Percentiles rank a stretch among this genome's conserved stretches.
Conservation (phyloP, 2,329 filamentous ascomycete species). For the Didymella lethalis region DNA sequence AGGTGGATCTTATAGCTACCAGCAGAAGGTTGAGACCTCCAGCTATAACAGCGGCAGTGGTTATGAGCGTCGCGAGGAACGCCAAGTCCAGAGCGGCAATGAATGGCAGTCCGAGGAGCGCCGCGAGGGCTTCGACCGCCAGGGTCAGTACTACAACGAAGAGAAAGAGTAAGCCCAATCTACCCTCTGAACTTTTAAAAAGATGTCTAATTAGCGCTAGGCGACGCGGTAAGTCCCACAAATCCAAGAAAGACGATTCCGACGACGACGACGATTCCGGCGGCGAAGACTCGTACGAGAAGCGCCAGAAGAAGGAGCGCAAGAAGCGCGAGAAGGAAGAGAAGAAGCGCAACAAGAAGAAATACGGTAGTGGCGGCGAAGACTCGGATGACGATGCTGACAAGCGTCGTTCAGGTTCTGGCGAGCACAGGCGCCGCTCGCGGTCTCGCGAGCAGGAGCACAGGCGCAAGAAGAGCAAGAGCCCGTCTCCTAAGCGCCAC, state of each 20-base stretch:
- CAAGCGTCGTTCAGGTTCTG: constrained; percentile 34
- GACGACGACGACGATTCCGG: constrained; percentile 44
- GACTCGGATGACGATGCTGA: constrained; percentile 37
- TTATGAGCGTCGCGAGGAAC: constrained; percentile 67
- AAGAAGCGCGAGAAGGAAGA: constrained; percentile 43
- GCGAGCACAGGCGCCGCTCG: constrained; percentile 26
- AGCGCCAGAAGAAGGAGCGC: constrained; percentile 23
- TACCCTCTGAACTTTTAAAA: background rate
- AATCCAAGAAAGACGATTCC: constrained; percentile 52
- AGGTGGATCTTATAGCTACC: constrained; percentile 62
- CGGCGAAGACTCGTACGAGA: constrained; percentile 40
- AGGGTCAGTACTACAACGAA: constrained; percentile 53
- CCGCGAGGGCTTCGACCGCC: constrained; percentile 46
- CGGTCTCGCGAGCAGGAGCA: constrained; percentile 20
- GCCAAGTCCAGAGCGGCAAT: constrained; percentile 57
- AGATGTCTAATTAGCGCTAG: constrained; percentile 31
- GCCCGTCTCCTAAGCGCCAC: constrained; percentile 29
- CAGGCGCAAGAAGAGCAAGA: constrained; percentile 29
- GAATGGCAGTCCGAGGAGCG: constrained; percentile 50
- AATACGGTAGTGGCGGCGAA: constrained; percentile 45
- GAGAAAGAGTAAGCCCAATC: constrained; percentile 49
- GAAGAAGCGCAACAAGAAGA: constrained; percentile 51
- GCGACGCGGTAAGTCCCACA: constrained; percentile 45
- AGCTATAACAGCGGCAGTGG: constrained; percentile 56
- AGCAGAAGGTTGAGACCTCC: constrained; percentile 65